Percentiles rank a stretch among this genome's conserved stretches.
Evolutionary conservation across 1,139 yeast genomes (phyloP).

Genomic region (Spathaspora sp.): DNA sequence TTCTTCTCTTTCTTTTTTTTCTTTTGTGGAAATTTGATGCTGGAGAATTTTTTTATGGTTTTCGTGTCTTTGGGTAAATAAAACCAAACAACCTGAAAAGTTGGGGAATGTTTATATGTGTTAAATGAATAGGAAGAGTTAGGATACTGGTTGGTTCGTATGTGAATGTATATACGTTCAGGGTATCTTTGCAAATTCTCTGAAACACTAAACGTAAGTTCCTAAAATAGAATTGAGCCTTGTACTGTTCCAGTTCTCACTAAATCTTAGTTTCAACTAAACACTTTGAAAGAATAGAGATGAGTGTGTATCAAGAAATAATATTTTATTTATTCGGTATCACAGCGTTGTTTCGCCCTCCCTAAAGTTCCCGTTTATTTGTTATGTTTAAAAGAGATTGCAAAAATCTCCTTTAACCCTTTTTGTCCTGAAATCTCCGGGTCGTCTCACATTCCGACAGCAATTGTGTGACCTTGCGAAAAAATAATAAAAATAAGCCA

Average conservation of each 20-base stretch:
- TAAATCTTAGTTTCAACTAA: background rate
- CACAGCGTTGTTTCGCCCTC: too few species aligned
- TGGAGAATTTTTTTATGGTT: background rate
- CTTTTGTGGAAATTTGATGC: background rate
- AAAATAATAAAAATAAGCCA: background rate
- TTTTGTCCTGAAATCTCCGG: slow-evolving; percentile 1
- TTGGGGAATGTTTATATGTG: background rate
- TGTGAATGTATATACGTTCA: too few species aligned
- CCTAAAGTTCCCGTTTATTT: background rate
- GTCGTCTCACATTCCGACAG: background rate
- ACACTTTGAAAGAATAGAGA: background rate
- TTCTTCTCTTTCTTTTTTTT: background rate
- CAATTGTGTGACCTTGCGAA: background rate
- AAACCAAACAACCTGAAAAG: background rate
- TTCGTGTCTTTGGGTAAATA: background rate
- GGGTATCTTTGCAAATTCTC: too few species aligned
- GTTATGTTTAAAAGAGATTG: background rate
- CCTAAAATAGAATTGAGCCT: too few species aligned
- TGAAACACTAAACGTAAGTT: too few species aligned
- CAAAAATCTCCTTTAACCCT: background rate
- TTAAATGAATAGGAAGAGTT: too few species aligned
- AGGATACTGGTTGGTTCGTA: too few species aligned
- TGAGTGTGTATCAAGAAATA: background rate
- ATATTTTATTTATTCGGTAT: too few species aligned
- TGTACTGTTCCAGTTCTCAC: too few species aligned